phyloP scores from a whole-genome alignment of 768 basidiomycete genomes.

The Termitomyces eurrhizus region DNA sequence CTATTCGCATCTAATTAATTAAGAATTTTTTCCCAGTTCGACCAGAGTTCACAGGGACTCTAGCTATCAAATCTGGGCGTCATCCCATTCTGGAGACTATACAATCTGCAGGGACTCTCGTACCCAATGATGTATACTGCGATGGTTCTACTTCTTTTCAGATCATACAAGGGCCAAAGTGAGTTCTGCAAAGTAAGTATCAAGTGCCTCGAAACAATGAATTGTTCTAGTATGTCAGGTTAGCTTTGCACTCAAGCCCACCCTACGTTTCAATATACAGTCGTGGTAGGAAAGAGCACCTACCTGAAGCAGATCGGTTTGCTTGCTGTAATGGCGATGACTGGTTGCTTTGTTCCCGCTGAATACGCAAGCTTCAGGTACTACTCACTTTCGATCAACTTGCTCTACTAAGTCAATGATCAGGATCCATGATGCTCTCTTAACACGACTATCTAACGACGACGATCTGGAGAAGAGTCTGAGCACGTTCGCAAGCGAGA shows the following conservation, averaged over 20 bases:
- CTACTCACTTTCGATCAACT: neutral
- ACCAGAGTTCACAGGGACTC: conserved; percentile 86
- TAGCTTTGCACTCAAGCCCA: neutral
- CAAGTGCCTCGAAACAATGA: neutral
- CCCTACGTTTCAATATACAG: neutral
- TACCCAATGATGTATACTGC: conserved; percentile 91
- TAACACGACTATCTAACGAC: conserved; percentile 90
- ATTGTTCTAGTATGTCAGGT: conserved; percentile 41
- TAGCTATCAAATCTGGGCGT: conserved; percentile 85
- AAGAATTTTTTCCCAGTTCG: conserved; percentile 50
- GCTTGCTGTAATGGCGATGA: conserved; percentile 82
- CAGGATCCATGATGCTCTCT: conserved; percentile 78
- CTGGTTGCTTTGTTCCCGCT: conserved; percentile 89
- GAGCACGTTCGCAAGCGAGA: conserved; percentile 95
- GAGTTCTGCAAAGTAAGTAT: conserved; percentile 19
- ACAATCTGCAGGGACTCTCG: conserved; percentile 61
- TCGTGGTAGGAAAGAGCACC: conserved; percentile 76
- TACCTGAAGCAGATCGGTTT: conserved; percentile 87
- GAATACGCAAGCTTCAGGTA: conserved; percentile 89
- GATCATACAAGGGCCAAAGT: conserved; percentile 91
- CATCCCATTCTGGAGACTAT: conserved; percentile 85
- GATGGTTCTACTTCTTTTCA: conserved; percentile 84
- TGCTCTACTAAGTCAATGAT: neutral
- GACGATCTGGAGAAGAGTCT: conserved; percentile 87
- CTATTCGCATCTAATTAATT: neutral